Evolutionary conservation across 169 alveolate species (phyloP).

Genomic region (Cryptosporidium baileyi): DNA sequence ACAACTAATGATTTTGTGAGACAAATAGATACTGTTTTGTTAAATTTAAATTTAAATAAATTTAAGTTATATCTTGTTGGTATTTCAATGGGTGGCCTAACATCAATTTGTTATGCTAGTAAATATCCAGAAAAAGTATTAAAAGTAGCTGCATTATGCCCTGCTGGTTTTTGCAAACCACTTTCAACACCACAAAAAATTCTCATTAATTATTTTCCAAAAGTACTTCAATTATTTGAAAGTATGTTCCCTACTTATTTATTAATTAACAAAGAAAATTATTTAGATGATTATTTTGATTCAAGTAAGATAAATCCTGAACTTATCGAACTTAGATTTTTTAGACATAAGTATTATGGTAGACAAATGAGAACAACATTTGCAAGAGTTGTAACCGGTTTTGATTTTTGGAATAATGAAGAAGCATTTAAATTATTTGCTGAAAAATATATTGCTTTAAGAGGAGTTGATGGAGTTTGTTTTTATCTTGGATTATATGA

Average conservation of each 20-base stretch:
- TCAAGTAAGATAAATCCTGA: slow-evolving; percentile 14
- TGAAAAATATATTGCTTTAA: neutral
- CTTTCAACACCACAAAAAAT: neutral
- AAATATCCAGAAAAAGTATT: slow-evolving; percentile 25
- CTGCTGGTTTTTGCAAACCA: slow-evolving; percentile 44
- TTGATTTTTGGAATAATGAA: slow-evolving; percentile 51
- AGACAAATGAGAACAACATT: slow-evolving; percentile 50
- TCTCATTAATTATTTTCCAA: neutral
- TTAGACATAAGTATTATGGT: slow-evolving; percentile 43
- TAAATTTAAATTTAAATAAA: slow-evolving; percentile 6
- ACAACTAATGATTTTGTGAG: slow-evolving; percentile 20
- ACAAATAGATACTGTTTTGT: slow-evolving; percentile 34
- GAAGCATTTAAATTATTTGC: neutral
- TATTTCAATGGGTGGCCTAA: slow-evolving; percentile 50
- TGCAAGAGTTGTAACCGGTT: slow-evolving; percentile 40
- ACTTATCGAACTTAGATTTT: neutral
- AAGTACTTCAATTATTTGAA: neutral
- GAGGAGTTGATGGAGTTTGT: slow-evolving; percentile 50
- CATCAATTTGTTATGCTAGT: slow-evolving; percentile 25
- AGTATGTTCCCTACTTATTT: slow-evolving; percentile 11
- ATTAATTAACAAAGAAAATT: neutral
- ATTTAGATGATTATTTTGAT: slow-evolving; percentile 11
- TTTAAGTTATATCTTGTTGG: slow-evolving; percentile 21
- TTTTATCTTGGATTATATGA: slow-evolving; percentile 54
- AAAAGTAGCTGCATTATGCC: slow-evolving; percentile 53